Evolutionary conservation across 1,284 basidiomycete genomes (phyloP).

Genomic region (Austroboletus niveus): DNA sequence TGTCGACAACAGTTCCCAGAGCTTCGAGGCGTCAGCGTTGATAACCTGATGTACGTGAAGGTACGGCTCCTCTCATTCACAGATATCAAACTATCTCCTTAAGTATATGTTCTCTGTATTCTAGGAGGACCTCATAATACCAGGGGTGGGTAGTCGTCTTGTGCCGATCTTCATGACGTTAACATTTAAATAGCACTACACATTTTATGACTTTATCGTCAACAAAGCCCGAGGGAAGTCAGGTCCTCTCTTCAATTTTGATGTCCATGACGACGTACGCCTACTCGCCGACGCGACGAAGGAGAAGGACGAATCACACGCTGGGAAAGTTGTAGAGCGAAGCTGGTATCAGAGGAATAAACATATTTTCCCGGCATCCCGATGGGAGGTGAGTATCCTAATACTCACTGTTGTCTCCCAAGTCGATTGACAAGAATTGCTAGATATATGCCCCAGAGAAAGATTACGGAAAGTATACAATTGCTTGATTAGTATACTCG

Average conservation of each 20-base stretch:
- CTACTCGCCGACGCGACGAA: constrained; percentile 92
- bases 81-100: neutral
- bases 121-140: constrained; percentile 94
- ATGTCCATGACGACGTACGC: constrained; percentile 98
- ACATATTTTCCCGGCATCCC: constrained; percentile 94
- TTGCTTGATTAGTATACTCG: constrained; percentile 46
- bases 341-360: constrained; percentile 97
- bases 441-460: constrained; percentile 91
- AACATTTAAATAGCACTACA: constrained; percentile 73
- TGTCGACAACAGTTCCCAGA: constrained; percentile 92
- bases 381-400: constrained; percentile 76
- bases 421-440: constrained; percentile 1
- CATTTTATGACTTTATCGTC: constrained; percentile 98
- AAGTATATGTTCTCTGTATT: constrained; percentile 2
- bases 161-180: constrained; percentile 6
- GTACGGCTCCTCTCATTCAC: constrained; percentile 40
- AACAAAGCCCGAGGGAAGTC: constrained; percentile 99
- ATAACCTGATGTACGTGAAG: constrained; percentile 99
- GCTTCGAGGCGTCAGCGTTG: constrained; percentile 84
- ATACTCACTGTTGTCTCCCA: neutral
- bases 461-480: constrained; percentile 86
- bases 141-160: constrained; percentile 59
- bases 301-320: constrained; percentile 98
- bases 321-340: constrained; percentile 96
- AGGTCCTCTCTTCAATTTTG: constrained; percentile 97